Evolutionary conservation across 306 rosid genomes (phyloP), one percentile per base, ranked within the genome.

Genomic region (Hippophae gyantsensis): DNA sequence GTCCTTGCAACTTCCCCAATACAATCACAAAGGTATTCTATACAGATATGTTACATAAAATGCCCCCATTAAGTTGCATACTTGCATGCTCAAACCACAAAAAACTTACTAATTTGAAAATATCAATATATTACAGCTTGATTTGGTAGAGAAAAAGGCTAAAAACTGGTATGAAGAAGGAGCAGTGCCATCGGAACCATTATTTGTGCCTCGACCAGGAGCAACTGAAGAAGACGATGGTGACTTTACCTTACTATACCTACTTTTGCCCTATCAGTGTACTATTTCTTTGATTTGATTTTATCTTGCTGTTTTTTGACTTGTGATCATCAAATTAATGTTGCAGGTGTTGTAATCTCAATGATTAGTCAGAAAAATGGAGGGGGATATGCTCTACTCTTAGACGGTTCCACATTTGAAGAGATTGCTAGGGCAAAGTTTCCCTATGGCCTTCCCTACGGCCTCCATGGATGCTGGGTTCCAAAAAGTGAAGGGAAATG

Each of bases 1-100:
- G 99, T 55, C 99, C 99, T 47, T 92, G 99, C 83, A 83, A 92
- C 66, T 92, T 88, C 48, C 99, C 99, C 70, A 92, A 92, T 80
- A 85, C 94, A 46, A 84, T 92, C 74, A 88, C 96, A 41, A 92
- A 92, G 95, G 99, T 74, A 41, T 25, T 6, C 25, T 32, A 43
- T 10, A 40, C 13, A 42, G 8, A 27, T 32, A 18, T 18, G 23
- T 18, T 18, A 18, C 23, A 18, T 18, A 18, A 18, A 18, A 18
- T 18, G 38, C 38, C 1, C 38, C 38, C 3, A 4, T 32, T 4
- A 32, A 32, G 5, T 32, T 32, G 5, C 38, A 4, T 32, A 4
- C 23, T 32, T 32, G 4, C 3, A 32, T 2, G 38, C 38, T 2
- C 38, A 32, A 2, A 1, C 38, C 38, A 32, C 3, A 32, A 32